Evolutionary conservation across 2,329 filamentous ascomycete species (phyloP), one percentile per base, ranked within the genome.

Genomic region (Fusarium transvaalense): DNA sequence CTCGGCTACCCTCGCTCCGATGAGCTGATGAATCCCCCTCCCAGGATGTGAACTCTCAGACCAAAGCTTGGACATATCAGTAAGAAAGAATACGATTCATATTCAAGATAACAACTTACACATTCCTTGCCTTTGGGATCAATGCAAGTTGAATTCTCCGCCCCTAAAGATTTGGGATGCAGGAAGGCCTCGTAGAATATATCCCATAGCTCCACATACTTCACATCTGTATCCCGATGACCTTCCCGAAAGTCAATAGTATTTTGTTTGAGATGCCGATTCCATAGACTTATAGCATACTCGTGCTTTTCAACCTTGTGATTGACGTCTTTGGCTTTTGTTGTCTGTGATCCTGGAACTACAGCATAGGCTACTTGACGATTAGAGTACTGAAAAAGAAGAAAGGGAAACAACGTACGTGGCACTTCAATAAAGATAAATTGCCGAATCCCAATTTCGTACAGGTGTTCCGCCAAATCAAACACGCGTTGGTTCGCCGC

Each of bases 131-230:
- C 57, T 6, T 31, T 31, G 0, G 19, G 31, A 6, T 60, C 57
- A 9, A n/a, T 2, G 5, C 57, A 60, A 3, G 35, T 42, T 4
- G 57, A 41, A 17, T 42, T 59, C 1, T 1, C 12, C 1, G 19
- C 34, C 0, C 23, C 35, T 2, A 60, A 5, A 13, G 17, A 17
- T 12, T 31, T 8, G 3, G 57, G 57, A 1, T 41, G 6, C 4
- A 60, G 17, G 29, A 60, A 58, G 14, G 35, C 42, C 10, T 35
- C 6, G 34, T 60, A 60, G 25, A 60, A 60, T 13, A 60, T 35
- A 27, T 60, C 54, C 57, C 57, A 60, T 10, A 60, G 5, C 14
- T 59, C 57, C 2, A 60, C 27, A 2, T 21, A 50, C 0, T 5
- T 10, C 6, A 25, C 42, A 2, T 31, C 34, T 2, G 57, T 35